Conservation (phyloP, 2,329 filamentous ascomycete species). For the Pezicula carpinea region DNA sequence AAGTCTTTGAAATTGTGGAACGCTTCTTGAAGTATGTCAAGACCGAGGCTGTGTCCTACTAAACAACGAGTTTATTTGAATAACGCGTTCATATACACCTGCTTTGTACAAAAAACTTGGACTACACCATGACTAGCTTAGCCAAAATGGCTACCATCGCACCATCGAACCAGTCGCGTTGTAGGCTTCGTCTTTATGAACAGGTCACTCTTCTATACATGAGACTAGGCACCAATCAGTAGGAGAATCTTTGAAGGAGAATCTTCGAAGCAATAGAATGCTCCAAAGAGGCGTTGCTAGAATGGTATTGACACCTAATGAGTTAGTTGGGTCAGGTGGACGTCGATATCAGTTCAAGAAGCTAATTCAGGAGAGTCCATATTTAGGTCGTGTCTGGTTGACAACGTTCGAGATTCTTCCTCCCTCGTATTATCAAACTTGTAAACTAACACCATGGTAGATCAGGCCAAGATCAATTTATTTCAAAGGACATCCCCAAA, state of each 20-base stretch:
- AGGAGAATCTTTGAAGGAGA: too few relatives aligned
- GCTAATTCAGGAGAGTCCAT: conserved; percentile 29
- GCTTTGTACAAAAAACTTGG: too few relatives aligned
- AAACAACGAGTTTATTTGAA: too few relatives aligned
- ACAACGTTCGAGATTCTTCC: conserved; percentile 21
- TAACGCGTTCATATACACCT: too few relatives aligned
- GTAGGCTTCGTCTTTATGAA: too few relatives aligned
- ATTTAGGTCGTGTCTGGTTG: conserved; percentile 29
- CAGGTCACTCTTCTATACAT: too few relatives aligned
- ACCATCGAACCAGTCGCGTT: too few relatives aligned
- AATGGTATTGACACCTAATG: conserved; percentile 15
- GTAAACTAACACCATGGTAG: conserved; percentile 3
- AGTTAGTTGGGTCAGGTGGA: conserved; percentile 23
- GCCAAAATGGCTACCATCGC: too few relatives aligned
- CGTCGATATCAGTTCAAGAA: conserved; percentile 27
- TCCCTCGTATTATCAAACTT: background rate
- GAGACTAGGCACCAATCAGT: too few relatives aligned
- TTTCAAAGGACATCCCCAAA: conserved; percentile 7
- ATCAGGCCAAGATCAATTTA: conserved; percentile 6
- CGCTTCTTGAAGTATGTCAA: conserved; percentile 30
- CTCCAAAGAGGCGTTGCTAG: conserved; percentile 5
- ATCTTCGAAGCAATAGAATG: too few relatives aligned
- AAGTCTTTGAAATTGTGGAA: conserved; percentile 43
- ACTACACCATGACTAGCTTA: too few relatives aligned
- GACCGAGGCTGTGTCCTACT: conserved; percentile 8